Evolutionary conservation across 1,139 yeast genomes (phyloP).

Genomic region (Saccharomyces hybrid): DNA sequence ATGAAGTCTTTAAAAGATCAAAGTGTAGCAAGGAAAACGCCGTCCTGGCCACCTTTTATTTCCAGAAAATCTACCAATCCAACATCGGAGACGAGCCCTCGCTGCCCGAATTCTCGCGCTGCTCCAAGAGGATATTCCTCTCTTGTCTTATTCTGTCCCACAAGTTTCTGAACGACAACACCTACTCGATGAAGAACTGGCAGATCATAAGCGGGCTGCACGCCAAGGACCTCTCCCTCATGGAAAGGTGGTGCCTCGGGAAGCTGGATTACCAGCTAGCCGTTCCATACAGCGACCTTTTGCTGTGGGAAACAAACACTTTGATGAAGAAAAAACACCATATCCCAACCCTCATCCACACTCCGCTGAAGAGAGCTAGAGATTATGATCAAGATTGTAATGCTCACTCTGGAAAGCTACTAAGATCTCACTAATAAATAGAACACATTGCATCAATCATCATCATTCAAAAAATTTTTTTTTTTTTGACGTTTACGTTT

Average conservation of each 20-base stretch:
- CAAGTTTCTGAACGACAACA: slow-evolving; percentile 28
- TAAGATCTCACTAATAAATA: not conserved
- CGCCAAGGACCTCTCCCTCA: slow-evolving; percentile 18
- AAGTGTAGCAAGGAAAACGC: slow-evolving; percentile 21
- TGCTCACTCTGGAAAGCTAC: not conserved
- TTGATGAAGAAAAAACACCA: not conserved
- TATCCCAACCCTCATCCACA: not conserved
- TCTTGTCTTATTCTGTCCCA: slow-evolving; percentile 28
- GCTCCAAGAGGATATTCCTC: slow-evolving; percentile 26
- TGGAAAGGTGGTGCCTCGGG: slow-evolving; percentile 30
- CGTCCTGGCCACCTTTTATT: slow-evolving; percentile 23
- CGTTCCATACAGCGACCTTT: slow-evolving; percentile 3
- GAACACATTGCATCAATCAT: too few relatives aligned
- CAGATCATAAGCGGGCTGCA: slow-evolving; percentile 26
- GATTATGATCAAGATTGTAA: not conserved
- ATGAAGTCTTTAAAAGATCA: slow-evolving; percentile 26
- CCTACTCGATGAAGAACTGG: slow-evolving; percentile 30
- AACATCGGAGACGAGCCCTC: not conserved
- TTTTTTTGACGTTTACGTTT: too few relatives aligned
- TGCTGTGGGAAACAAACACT: not conserved
- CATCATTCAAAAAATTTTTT: not conserved
- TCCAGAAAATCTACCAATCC: slow-evolving; percentile 17
- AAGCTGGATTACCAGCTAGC: slow-evolving; percentile 22
- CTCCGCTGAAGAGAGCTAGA: not conserved
- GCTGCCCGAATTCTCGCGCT: slow-evolving; percentile 27